Evolutionary conservation across 192 early-diverging fungal species (phyloP), one percentile per base, ranked within the genome.

Genomic region (Pilobolus umbonatus): DNA sequence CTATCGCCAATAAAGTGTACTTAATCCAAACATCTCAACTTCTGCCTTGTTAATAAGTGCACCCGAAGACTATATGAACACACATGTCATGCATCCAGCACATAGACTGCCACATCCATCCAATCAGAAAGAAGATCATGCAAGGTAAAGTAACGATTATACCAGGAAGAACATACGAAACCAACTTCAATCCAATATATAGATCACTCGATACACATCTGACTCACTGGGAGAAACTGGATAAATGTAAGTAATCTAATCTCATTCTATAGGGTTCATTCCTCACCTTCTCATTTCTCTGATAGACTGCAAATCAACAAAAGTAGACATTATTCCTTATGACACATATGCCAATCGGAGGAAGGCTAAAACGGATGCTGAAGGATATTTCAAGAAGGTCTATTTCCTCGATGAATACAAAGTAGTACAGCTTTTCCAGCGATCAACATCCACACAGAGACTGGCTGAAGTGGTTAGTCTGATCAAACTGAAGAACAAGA

Each of bases 381-480:
- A 19, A 53, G 81, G 81, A 5, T 64, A 70, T 43, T 83, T 80
- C 48, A 83, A 83, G 39, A 63, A 75, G 26, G 76, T 83, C 2
- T 79, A 73, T 38, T 76, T 75, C 51, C 71, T 77, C 26, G 26
- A 50, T 31, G 21, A 47, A n/a, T 4, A 22, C 7, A 57, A 70
- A 35, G 77, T 80, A 1, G 69, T 83, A 6, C 81, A 83, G 45
- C 68, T 76, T 5, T 83, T 83, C 40, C 76, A 73, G 6, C 65
- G 77, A 22, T 80, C 75, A 64, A 75, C 81, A 1, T 55, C 77
- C 15, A 62, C 73, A n/a, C 73, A 77, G 24, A 58, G 77, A 1
- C 62, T 79, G 8, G 64, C 57, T 1, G 81, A 83, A 51, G 58
- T 79, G 14, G 77, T 69, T 11, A 77, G 79, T 65, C 58, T 78